Base-by-base conservation (phyloP, 2,329 filamentous ascomycete species). In the Cladosporium sp. region DNA sequence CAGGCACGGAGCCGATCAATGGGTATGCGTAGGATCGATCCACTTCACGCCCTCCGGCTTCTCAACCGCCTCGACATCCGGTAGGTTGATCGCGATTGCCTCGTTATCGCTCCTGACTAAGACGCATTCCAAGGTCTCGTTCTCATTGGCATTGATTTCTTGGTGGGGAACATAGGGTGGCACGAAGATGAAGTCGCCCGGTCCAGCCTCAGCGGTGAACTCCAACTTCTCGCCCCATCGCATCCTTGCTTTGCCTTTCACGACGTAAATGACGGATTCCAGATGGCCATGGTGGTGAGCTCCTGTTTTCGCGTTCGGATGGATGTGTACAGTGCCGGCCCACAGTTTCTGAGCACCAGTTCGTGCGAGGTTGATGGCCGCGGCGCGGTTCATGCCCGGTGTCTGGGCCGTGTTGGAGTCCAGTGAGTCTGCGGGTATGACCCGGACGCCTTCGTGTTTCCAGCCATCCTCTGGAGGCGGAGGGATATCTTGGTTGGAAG, bases 111-210 rank as follows among this genome's bases (percentile, higher is more conserved):
- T 72, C 45, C 72, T 61, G 63, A 73, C 68, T 37, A 73, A 63
- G 32, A 71, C 70, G 63, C 72, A 74, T 54, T 73, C 71, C 56
- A 74, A 56, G 43, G 64, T 69, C 62, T 73, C 70, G 53, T 72
- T 65, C 49, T 66, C 66, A 33, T 59, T 61, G 4, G 72, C 72
- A 58, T 74, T 75, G 59, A 74, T 74, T 65, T 74, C 72, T 61
- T 75, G 72, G 60, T 75, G 72, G 37, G 72, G 71, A 40, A 72
- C 70, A 54, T 69, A 74, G 2, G 72, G 72, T 35, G 72, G 72
- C 28, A 75, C 72, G 57, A 70, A 75, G 50, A 75, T 74, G 57
- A 74, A 75, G 56, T 74, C 72, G 2, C 72, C 72, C 2, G 72
- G 72, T 14, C 73, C 72, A 18, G 72, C 72, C 61, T 74, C 72